Percentiles rank a stretch among this genome's conserved stretches.
These are phyloP conservation scores for Gastrolobium villosum DNA, from an alignment of 306 rosid genomes.

Conservation along the genomic window DNA sequence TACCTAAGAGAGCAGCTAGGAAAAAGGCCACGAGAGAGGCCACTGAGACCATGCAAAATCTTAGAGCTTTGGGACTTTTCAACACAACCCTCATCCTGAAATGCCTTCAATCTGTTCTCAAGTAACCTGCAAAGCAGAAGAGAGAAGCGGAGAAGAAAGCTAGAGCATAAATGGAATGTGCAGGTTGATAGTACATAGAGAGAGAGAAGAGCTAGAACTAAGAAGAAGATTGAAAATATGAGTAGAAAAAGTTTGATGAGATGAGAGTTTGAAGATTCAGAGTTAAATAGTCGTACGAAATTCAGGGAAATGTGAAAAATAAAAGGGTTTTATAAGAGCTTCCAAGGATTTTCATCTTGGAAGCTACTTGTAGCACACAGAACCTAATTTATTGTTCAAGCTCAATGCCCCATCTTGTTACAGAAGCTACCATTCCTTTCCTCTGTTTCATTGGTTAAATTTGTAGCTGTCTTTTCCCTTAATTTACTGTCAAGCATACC, in stretches of 20 bases:
- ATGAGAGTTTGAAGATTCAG: background rate
- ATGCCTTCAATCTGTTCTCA: slow-evolving; percentile 16
- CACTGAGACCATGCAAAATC: slow-evolving; percentile 35
- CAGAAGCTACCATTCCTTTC: background rate
- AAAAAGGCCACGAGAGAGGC: slow-evolving; percentile 38
- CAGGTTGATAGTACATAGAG: background rate
- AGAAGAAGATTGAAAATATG: background rate
- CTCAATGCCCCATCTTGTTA: background rate
- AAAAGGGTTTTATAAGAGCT: too few relatives aligned
- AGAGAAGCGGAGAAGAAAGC: background rate
- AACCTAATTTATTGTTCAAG: slow-evolving; percentile 36
- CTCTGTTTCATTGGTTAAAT: background rate
- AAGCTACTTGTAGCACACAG: slow-evolving; percentile 14
- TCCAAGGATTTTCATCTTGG: slow-evolving; percentile 1
- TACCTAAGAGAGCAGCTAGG: slow-evolving; percentile 52
- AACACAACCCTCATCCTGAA: slow-evolving; percentile 43
- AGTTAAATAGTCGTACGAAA: slow-evolving; percentile 13
- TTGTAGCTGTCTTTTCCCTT: too few relatives aligned
- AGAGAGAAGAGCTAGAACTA: background rate
- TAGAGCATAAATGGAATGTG: background rate
- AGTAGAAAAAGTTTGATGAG: background rate
- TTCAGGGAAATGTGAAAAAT: background rate
- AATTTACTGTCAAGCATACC: too few relatives aligned
- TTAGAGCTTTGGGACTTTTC: slow-evolving; percentile 16
- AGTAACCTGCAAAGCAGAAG: slow-evolving; percentile 20